Percentiles rank a stretch among this genome's conserved stretches.
Conservation (phyloP, 208 protist species). For the Crithidia mellificae region DNA sequence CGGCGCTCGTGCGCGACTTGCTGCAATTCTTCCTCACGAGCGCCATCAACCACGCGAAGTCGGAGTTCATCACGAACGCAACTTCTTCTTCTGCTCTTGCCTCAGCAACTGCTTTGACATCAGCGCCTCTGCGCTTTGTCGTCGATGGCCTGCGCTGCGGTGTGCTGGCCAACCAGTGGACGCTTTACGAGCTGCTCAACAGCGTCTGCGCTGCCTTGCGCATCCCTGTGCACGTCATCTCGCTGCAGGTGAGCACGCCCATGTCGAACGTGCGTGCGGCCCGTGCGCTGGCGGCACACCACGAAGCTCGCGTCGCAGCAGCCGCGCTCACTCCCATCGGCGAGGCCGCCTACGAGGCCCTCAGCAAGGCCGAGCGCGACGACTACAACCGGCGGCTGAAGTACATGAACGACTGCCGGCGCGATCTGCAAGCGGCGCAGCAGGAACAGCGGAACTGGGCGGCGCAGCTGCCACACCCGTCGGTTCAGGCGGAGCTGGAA, state of each 20-base stretch:
- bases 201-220: slow-evolving; percentile 37
- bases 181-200: slow-evolving; percentile 50
- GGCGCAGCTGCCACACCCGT: slow-evolving; percentile 24
- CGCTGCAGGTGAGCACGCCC: slow-evolving; percentile 70
- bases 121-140: slow-evolving; percentile 36
- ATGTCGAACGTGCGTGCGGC: slow-evolving; percentile 55
- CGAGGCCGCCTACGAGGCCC: slow-evolving; percentile 76
- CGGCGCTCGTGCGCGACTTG: slow-evolving; percentile 31
- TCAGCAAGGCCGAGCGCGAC: slow-evolving; percentile 48
- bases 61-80: no score
- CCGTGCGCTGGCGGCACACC: slow-evolving; percentile 36
- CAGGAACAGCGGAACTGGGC: slow-evolving; percentile 19
- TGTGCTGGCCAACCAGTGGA: slow-evolving; percentile 53
- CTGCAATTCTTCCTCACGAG: slow-evolving; percentile 27
- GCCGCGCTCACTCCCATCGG: slow-evolving; percentile 51
- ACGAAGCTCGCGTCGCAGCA: slow-evolving; percentile 32
- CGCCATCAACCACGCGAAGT: slow-evolving; percentile 7
- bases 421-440: slow-evolving; percentile 44
- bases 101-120: no score
- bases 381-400: slow-evolving; percentile 76
- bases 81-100: no score
- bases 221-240: slow-evolving; percentile 55
- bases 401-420: slow-evolving; percentile 80
- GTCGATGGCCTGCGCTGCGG: slow-evolving; percentile 69
- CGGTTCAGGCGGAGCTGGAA: slow-evolving; percentile 33